These are phyloP conservation scores for Mucor mucedo DNA, from an alignment of 371 early-diverging fungal species.

Conservation along the genomic window DNA sequence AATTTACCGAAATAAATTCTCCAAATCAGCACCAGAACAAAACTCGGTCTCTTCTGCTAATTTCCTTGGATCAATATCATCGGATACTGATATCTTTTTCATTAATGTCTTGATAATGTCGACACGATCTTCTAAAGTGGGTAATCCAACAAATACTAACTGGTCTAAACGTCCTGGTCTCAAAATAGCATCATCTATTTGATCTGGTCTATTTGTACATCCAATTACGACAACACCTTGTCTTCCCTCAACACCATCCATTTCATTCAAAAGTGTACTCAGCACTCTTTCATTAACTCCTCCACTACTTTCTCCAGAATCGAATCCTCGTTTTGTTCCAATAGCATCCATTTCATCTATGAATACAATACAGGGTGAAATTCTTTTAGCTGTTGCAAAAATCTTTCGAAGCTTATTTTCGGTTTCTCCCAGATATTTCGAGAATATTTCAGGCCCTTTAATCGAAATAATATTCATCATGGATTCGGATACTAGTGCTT, in stretches of 20 bases:
- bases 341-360: conserved; percentile 92
- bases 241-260: conserved; percentile 81
- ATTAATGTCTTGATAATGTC: conserved; percentile 53
- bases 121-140: conserved; percentile 55
- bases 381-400: conserved; percentile 83
- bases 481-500: conserved; percentile 73
- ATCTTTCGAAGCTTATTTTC: conserved; percentile 80
- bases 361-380: conserved; percentile 89
- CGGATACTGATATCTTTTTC: conserved; percentile 19
- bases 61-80: conserved; percentile 40
- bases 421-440: conserved; percentile 92
- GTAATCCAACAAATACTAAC: conserved; percentile 69
- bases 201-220: conserved; percentile 79
- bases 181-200: conserved; percentile 87
- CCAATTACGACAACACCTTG: conserved; percentile 81
- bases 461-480: conserved; percentile 79
- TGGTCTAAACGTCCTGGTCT: conserved; percentile 85
- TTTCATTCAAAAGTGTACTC: conserved; percentile 76
- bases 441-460: conserved; percentile 82
- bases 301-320: conserved; percentile 56
- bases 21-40: conserved; percentile 70
- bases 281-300: conserved; percentile 82
- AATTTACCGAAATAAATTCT: conserved; percentile 58
- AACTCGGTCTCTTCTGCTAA: conserved; percentile 57
- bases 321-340: conserved; percentile 72